Evolutionary conservation across 2,329 filamentous ascomycete species (phyloP), one percentile per base, ranked within the genome.

Genomic region (Drechslerella dactyloides): DNA sequence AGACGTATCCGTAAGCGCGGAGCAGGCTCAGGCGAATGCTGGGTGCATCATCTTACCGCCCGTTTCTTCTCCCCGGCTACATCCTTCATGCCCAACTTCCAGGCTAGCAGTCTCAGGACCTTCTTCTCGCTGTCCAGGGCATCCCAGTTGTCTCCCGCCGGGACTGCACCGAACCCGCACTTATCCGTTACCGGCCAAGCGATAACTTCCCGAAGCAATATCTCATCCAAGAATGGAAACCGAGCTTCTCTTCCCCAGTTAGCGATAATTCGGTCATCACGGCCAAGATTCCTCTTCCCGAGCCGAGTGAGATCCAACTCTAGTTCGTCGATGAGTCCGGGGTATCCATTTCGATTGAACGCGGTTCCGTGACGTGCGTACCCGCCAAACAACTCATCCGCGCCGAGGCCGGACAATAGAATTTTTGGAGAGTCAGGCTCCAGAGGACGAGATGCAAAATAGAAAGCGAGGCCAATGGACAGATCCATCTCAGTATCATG

Each of bases 401-500:
- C 96, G 1, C 96, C 94, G 1, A 99, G 85, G 0, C 94, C 96
- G 0, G 94, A 97, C 0, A 99, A 83, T 0, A 99, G 84, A 0
- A 97, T 91, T 33, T 91, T 87, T 74, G n/a, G 76, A 66, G 24
- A 76, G 68, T 35, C 66, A 11, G 74, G 77, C 61, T 81, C 81
- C 42, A 83, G 81, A 0, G 92, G 93, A 42, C 91, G 85, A 0
- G 93, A 88, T 4, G 94, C 92, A 81, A 99, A 99, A 79, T 97
- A 97, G n/a, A 99, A 83, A 0, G 94, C 94, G 76, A 86, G 89
- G 0, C 90, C 90, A 76, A 99, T 99, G 2, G 94, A 99, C 0
- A 99, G 83, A 77, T 99, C 94, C 94, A 99, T 99, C 80, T 99
- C 94, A 0, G 94, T 99, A 75, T 96, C 93, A 80, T 99, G 94